These are phyloP conservation scores for Mortierella polycephala DNA, from an alignment of 371 early-diverging fungal species.

Conservation along the genomic window DNA sequence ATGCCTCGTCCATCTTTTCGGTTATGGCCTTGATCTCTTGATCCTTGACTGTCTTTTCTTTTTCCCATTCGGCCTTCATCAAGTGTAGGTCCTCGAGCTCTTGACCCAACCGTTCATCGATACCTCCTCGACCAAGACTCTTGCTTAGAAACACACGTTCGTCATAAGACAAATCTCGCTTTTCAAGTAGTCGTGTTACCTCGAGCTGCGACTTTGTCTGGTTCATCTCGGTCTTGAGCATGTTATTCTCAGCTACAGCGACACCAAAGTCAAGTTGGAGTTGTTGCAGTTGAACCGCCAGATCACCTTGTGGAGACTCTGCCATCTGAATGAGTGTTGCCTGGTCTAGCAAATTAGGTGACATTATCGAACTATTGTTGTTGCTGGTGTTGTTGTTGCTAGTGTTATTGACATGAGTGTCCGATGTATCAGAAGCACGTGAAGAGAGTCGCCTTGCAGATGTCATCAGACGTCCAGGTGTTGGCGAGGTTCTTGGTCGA, in stretches of 20 bases:
- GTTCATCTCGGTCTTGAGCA: constrained; percentile 52
- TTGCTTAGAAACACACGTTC: constrained; percentile 47
- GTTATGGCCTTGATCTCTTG: constrained; percentile 45
- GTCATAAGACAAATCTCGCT: constrained; percentile 45
- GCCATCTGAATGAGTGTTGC: constrained; percentile 35
- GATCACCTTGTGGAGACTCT: constrained; percentile 19
- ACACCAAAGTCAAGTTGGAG: constrained; percentile 45
- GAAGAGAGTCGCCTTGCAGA: constrained; percentile 40
- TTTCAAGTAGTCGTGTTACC: constrained; percentile 39
- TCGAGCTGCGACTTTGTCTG: constrained; percentile 45
- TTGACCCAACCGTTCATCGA: constrained; percentile 36
- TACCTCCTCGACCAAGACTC: constrained; percentile 43
- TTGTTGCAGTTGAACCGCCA: constrained; percentile 34
- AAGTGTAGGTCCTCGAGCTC: constrained; percentile 43
- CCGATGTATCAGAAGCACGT: constrained; percentile 26
- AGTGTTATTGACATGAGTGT: neutral
- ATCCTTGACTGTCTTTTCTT: constrained; percentile 37
- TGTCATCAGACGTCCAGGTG: constrained; percentile 29
- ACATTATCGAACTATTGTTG: neutral
- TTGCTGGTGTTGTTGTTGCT: constrained; percentile 7
- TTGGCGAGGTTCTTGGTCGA: constrained; percentile 45
- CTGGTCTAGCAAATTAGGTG: constrained; percentile 38
- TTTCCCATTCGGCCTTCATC: constrained; percentile 43
- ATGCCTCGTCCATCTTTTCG: constrained; percentile 51
- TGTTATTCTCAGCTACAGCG: constrained; percentile 45